These are phyloP conservation scores for Cronartium quercuum DNA, from an alignment of 1,284 basidiomycete species.

Conservation along the genomic window DNA sequence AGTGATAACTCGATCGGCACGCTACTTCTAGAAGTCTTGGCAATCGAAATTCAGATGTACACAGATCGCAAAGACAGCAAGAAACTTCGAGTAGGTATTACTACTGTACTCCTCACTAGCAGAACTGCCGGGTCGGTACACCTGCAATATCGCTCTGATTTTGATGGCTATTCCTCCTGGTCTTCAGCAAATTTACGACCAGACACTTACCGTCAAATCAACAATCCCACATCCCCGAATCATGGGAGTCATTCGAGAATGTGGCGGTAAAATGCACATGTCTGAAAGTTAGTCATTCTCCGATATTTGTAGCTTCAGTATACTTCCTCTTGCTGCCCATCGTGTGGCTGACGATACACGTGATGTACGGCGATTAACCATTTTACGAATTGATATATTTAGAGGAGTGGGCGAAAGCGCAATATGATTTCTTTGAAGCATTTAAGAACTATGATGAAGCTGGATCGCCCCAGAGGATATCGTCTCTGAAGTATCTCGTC, in stretches of 20 bases:
- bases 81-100: slow-evolving; percentile 70
- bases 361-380: neutral
- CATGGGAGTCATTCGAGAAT: slow-evolving; percentile 98
- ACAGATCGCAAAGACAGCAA: slow-evolving; percentile 90
- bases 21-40: slow-evolving; percentile 93
- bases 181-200: slow-evolving; percentile 86
- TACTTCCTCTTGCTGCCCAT: neutral
- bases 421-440: slow-evolving; percentile 96
- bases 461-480: slow-evolving; percentile 89
- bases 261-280: slow-evolving; percentile 99
- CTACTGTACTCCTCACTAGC: neutral
- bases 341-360: slow-evolving; percentile 34
- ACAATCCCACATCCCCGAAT: slow-evolving; percentile 98
- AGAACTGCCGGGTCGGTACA: neutral
- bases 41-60: slow-evolving; percentile 99
- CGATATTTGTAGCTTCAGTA: neutral
- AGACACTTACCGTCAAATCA: slow-evolving; percentile 81
- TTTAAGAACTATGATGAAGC: slow-evolving; percentile 99
- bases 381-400: slow-evolving; percentile 26
- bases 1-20: slow-evolving; percentile 85
- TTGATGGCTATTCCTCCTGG: neutral
- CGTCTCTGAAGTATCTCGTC: slow-evolving; percentile 97
- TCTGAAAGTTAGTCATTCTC: slow-evolving; percentile 68
- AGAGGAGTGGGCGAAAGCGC: slow-evolving; percentile 94
- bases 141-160: neutral